Evolutionary conservation across 192 early-diverging fungal genomes (phyloP), one percentile per base, ranked within the genome.

Genomic region (Coemansia sp.): DNA sequence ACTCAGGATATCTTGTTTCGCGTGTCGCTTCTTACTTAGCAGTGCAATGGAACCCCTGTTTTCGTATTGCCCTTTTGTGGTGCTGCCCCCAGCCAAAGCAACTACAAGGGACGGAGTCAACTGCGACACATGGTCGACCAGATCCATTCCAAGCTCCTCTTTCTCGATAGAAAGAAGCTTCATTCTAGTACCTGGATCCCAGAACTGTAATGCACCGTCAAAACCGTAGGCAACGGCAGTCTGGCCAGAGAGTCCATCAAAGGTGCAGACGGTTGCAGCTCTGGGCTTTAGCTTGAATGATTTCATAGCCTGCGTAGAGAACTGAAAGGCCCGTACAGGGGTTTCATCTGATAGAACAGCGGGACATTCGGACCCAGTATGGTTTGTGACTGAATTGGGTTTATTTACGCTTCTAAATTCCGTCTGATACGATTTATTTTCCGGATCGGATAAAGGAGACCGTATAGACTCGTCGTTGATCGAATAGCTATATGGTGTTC

Each of bases 251-350:
- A 47, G 45, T 7, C 65, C 64, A 15, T 70, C 61, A 50, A 79
- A 39, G 19, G 57, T 43, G 62, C 77, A 79, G 11, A 54, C 18
- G 15, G 70, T 67, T 13, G 68, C 77, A 21, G 68, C 77, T 7
- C 77, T 64, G 1, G 77, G 77, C 48, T 79, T 79, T 6, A 66
- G 68, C 50, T 74, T 54, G 43, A 79, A 79, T 26, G 77, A 71
- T 9, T 41, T 61, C 5, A 42, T 32, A 26, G 48, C 44, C 13
- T 9, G 57, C n/a, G 77, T 74, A 4, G 45, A 44, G 38, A 74
- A 79, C 44, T 74, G 77, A 39, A 61, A 74, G 1, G 68, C 63
- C 5, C 56, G 66, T 4, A 21, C 38, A 9, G 75, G 66, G 16
- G 4, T 26, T 2, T 19, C 18, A 39, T 38, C 45, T 41, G 57